A percentile compares a stretch with the other conserved stretches of the same genome.
These are phyloP conservation scores for Globisporangium spiculum DNA, from an alignment of 352 stramenopile species.

Conservation along the genomic window DNA sequence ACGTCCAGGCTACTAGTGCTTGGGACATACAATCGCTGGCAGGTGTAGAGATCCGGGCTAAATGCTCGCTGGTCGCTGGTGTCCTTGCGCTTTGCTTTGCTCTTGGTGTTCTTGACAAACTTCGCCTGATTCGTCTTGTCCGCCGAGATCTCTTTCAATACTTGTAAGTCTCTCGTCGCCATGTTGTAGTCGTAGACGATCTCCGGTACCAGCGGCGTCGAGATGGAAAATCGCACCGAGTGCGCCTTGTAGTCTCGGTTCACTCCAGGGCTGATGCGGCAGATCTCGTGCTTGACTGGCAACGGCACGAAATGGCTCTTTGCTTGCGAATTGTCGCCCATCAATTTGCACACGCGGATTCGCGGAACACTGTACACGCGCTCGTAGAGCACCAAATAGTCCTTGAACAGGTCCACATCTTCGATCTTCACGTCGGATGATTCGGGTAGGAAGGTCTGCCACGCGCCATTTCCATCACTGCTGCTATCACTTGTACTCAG, in stretches of 20 bases:
- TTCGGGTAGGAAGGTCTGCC: constrained; percentile 54
- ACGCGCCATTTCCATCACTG: constrained; percentile 13
- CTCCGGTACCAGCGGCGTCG: constrained; percentile 69
- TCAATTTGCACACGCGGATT: constrained; percentile 58
- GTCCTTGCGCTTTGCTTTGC: background rate
- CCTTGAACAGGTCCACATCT: constrained; percentile 82
- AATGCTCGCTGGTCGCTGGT: constrained; percentile 9
- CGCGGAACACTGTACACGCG: constrained; percentile 63
- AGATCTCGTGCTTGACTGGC: constrained; percentile 50
- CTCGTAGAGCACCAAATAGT: constrained; percentile 83
- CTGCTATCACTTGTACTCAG: constrained; percentile 17
- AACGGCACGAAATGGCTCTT: constrained; percentile 50
- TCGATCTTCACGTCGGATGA: constrained; percentile 79
- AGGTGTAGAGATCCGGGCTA: constrained; percentile 33
- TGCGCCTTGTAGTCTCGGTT: constrained; percentile 76
- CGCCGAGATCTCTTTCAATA: constrained; percentile 59
- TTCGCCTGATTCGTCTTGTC: constrained; percentile 6
- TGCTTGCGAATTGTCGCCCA: constrained; percentile 1
- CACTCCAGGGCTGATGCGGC: constrained; percentile 63
- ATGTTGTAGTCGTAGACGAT: constrained; percentile 85
- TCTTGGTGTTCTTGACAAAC: background rate
- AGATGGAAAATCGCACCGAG: constrained; percentile 66
- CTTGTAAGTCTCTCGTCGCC: constrained; percentile 29
- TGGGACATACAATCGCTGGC: constrained; percentile 39
- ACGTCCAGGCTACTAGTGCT: constrained; percentile 35